Base-by-base conservation (phyloP, 2,329 filamentous ascomycete species). In the Sporothrix protearum region DNA sequence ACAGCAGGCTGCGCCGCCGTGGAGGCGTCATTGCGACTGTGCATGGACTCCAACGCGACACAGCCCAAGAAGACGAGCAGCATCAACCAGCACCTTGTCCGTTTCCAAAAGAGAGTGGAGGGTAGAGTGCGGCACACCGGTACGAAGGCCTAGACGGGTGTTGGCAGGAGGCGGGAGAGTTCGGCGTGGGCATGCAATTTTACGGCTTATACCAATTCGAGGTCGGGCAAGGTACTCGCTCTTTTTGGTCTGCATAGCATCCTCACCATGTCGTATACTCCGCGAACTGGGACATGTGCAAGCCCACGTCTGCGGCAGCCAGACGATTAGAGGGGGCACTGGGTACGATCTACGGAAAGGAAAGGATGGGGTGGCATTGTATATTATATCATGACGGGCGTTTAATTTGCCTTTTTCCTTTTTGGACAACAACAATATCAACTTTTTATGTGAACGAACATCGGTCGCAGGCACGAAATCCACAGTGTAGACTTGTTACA, bases 71-170 rank as follows among this genome's bases (percentile, higher is more conserved):
- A 68, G 78, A 80, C 42, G 79, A 93, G 90, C 83, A 95, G 89
- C 80, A 94, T 98, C 87, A 98, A 98, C 83, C 94, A 94, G 85
- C 94, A 97, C 80, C 84, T 98, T 57, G 87, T 88, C 75, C 88
- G 96, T 84, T 96, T 84, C 87, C 90, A 82, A 86, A 91, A 78
- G 86, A 89, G 75, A 83, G 89, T 87, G 88, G 94, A 81, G n/a
- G 82, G 77, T 8, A 73, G 76, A 82, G 86, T 85, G 80, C 87
- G 90, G 76, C 88, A 82, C 74, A 80, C 75, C 73, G 72, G 73
- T 14, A 39, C 49, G 39, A 76, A 73, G 71, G 75, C 77, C 30
- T 75, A 73, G 51, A 16, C 30, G 51, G 51, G 28, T 10, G 28
- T 19, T 19, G 10, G 12, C 14, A 28, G 1, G 42, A 7, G 47